Percentiles rank a stretch among this genome's conserved stretches.
Evolutionary conservation across 163 green algal genomes (phyloP).

Genomic region (Chlamydomonas reinhardtii): DNA sequence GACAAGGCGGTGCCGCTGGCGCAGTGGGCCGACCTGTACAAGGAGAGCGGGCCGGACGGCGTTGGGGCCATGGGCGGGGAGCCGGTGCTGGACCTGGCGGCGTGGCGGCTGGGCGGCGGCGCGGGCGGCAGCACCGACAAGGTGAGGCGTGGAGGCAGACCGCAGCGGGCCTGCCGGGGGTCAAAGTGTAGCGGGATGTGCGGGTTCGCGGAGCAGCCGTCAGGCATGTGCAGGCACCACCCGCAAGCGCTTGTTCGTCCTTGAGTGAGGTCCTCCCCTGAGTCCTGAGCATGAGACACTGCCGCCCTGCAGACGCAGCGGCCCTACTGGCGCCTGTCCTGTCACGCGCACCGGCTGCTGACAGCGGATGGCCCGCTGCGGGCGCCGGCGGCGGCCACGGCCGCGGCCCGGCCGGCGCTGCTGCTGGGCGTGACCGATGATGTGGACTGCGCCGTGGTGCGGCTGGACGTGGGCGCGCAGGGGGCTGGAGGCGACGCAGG

Average conservation of each 20-base stretch:
- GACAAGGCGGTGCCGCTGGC: slow-evolving; percentile 39
- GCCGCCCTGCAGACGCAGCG: not conserved
- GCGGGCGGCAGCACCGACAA: not conserved
- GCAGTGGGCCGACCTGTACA: slow-evolving; percentile 68
- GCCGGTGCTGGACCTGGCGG: slow-evolving; percentile 27
- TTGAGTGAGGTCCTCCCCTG: too few species aligned
- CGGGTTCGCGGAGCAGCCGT: too few species aligned
- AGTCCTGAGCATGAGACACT: too few species aligned
- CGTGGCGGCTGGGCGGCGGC: not conserved
- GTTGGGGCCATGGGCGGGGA: slow-evolving; percentile 43
- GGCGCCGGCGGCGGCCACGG: not conserved
- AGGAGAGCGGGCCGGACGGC: slow-evolving; percentile 58
- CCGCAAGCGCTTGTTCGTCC: too few species aligned
- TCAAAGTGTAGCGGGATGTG: too few species aligned
- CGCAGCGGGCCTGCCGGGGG: too few species aligned
- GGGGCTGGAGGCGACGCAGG: not conserved
- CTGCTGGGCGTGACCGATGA: slow-evolving; percentile 54
- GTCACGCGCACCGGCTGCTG: slow-evolving; percentile 50
- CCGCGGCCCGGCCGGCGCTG: not conserved
- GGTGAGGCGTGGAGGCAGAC: not conserved
- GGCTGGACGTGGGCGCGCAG: not conserved
- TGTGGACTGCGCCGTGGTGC: slow-evolving; percentile 52
- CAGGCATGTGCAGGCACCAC: too few species aligned
- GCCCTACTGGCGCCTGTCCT: slow-evolving; percentile 38
- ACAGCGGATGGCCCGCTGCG: not conserved